Evolutionary conservation across 495 filamentous ascomycete genomes (phyloP).

Genomic region (Aspergillus sclerotioniger): DNA sequence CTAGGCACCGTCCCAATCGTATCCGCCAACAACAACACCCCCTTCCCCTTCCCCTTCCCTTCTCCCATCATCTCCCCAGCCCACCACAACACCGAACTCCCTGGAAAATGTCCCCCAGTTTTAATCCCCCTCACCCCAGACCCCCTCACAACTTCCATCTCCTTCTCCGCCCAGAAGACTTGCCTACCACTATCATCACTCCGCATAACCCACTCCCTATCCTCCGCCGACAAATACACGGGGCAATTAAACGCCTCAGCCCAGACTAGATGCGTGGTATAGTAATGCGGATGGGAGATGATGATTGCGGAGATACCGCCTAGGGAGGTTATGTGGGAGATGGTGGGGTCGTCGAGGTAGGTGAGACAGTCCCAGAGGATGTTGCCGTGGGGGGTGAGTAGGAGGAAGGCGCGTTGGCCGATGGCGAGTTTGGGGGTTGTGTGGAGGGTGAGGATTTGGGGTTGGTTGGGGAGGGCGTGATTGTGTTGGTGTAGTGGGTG

Average conservation of each 20-base stretch:
- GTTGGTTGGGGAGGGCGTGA: constrained; percentile 15
- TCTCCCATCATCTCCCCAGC: constrained; percentile 11
- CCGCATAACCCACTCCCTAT: constrained; percentile 57
- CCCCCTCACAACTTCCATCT: constrained; percentile 11
- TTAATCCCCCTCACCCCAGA: constrained; percentile 41
- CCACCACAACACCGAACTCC: constrained; percentile 61
- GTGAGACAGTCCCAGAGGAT: constrained; percentile 75
- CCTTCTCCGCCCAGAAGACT: constrained; percentile 15
- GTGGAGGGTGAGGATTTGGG: constrained; percentile 19
- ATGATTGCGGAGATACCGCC: constrained; percentile 71
- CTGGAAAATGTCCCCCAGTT: constrained; percentile 72
- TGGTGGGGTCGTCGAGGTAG: constrained; percentile 59
- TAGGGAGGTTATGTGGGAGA: constrained; percentile 40
- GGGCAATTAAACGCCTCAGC: constrained; percentile 59
- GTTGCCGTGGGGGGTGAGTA: constrained; percentile 59
- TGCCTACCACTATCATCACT: constrained; percentile 23
- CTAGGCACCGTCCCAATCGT: constrained; percentile 66
- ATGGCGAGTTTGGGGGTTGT: constrained; percentile 53
- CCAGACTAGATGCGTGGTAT: constrained; percentile 69
- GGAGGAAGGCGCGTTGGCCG: constrained; percentile 67
- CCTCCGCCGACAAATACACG: constrained; percentile 61
- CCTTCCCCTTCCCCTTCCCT: constrained; percentile 33
- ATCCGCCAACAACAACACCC: constrained; percentile 66
- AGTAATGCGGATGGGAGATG: constrained; percentile 80
- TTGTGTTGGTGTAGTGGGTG: constrained; percentile 24